Conservation (phyloP, 306 rosid genomes). For the Prunus dulcis region DNA sequence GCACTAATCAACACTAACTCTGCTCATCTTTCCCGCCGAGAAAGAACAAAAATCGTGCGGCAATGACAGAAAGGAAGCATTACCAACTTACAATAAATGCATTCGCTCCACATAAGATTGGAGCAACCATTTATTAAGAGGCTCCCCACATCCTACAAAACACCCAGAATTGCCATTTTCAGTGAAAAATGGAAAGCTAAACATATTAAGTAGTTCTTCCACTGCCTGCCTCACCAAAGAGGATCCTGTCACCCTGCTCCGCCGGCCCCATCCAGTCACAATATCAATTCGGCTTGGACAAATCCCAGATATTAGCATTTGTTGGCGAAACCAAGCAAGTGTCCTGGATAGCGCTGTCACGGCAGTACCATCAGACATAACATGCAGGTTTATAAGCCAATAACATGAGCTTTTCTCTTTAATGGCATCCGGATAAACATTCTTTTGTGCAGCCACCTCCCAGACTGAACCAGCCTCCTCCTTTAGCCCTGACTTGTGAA, state of each 20-base stretch:
- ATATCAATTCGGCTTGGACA: conserved; percentile 83
- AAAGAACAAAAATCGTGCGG: conserved; percentile 9
- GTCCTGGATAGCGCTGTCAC: conserved; percentile 86
- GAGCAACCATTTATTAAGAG: conserved; percentile 75
- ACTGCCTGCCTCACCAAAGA: conserved; percentile 87
- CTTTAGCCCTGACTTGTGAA: conserved; percentile 93
- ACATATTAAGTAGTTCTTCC: conserved; percentile 60
- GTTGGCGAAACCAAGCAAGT: conserved; percentile 79
- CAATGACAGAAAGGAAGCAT: conserved; percentile 5
- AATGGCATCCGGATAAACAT: conserved; percentile 85
- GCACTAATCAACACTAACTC: background rate
- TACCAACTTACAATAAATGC: conserved; percentile 66
- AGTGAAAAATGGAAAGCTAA: conserved; percentile 80
- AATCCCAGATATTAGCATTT: conserved; percentile 69
- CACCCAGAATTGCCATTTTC: conserved; percentile 92
- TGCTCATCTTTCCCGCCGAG: conserved; percentile 7
- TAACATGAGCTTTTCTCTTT: conserved; percentile 75
- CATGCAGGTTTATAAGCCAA: conserved; percentile 97
- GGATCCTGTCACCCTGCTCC: conserved; percentile 84
- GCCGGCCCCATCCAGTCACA: conserved; percentile 93
- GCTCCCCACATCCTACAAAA: conserved; percentile 88
- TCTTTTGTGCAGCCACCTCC: conserved; percentile 87
- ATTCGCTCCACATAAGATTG: conserved; percentile 83
- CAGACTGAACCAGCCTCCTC: conserved; percentile 97
- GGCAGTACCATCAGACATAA: conserved; percentile 96